Percentiles rank a stretch among this genome's conserved stretches.
Conservation (phyloP, 495 filamentous ascomycete species). For the Neurospora terricola region DNA sequence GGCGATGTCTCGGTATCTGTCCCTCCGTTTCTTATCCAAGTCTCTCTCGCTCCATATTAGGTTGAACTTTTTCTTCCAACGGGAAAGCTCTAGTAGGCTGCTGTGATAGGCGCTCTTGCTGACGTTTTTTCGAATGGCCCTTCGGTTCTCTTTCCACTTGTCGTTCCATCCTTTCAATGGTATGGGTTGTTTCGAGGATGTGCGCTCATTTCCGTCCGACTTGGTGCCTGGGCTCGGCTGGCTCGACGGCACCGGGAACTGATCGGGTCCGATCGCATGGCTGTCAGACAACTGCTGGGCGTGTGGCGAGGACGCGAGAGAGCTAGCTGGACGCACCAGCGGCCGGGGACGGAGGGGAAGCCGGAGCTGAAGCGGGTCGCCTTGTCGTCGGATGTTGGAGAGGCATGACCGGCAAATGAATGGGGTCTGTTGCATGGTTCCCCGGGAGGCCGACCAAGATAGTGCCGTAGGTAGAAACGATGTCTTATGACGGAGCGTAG, state of each 20-base stretch:
- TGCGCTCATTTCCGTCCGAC: not conserved
- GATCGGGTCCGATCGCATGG: not conserved
- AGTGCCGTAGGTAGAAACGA: not conserved
- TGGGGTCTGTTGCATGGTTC: conserved; percentile 10
- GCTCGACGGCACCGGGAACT: not conserved
- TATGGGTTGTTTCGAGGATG: not conserved
- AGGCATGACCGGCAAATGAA: conserved; percentile 13
- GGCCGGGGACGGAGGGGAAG: not conserved
- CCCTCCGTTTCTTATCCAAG: not conserved
- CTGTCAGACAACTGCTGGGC: not conserved
- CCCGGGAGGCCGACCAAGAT: not conserved
- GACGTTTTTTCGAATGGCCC: not conserved
- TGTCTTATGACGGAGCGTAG: not conserved
- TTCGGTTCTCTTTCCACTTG: not conserved
- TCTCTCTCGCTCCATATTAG: not conserved
- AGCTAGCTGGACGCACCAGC: not conserved
- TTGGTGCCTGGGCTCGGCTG: not conserved
- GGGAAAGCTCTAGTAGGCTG: not conserved
- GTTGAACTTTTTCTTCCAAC: not conserved
- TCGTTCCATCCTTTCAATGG: not conserved
- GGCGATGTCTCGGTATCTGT: not conserved
- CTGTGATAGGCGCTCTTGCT: not conserved
- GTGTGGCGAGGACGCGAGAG: not conserved
- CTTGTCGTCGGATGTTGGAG: not conserved
- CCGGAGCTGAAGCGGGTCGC: not conserved